Evolutionary conservation across 225 moss, liverwort and hornwort genomes (phyloP).

Genomic region (Pleurozium schreberi): DNA sequence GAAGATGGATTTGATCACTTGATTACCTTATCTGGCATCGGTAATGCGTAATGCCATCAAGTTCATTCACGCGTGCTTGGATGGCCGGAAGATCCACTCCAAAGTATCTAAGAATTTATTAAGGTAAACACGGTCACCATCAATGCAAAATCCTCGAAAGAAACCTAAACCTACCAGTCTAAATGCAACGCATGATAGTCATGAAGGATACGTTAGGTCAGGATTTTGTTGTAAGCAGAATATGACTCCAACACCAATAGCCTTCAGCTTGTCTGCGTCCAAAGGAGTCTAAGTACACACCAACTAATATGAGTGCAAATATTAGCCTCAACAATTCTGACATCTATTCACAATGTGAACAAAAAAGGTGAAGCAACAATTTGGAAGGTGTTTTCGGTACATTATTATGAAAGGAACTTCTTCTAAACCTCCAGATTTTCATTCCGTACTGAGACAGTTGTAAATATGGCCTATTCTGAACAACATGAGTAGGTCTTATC

Average conservation of each 20-base stretch:
- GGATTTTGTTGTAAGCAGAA: slow-evolving; percentile 91
- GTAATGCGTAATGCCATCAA: slow-evolving; percentile 75
- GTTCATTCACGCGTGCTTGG: slow-evolving; percentile 38
- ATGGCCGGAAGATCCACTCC: slow-evolving; percentile 77
- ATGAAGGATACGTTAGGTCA: slow-evolving; percentile 75
- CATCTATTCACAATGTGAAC: background rate
- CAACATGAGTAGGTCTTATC: background rate
- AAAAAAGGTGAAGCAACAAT: background rate
- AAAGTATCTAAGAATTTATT: slow-evolving; percentile 56
- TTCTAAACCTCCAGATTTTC: background rate
- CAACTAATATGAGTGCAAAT: slow-evolving; percentile 8
- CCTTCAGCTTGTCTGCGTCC: slow-evolving; percentile 77
- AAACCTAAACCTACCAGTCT: background rate
- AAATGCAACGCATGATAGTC: background rate
- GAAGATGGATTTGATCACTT: background rate
- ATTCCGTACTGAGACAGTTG: background rate
- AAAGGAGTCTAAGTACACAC: slow-evolving; percentile 63
- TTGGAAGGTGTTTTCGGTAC: background rate
- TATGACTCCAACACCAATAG: slow-evolving; percentile 66
- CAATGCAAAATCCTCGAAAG: background rate
- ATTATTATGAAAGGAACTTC: background rate
- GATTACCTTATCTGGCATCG: slow-evolving; percentile 70
- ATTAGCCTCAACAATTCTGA: background rate
- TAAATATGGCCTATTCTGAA: background rate
- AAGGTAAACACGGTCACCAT: background rate